Evolutionary conservation across 2,329 filamentous ascomycete species (phyloP), one percentile per base, ranked within the genome.

Genomic region (Teratosphaeria viscida): DNA sequence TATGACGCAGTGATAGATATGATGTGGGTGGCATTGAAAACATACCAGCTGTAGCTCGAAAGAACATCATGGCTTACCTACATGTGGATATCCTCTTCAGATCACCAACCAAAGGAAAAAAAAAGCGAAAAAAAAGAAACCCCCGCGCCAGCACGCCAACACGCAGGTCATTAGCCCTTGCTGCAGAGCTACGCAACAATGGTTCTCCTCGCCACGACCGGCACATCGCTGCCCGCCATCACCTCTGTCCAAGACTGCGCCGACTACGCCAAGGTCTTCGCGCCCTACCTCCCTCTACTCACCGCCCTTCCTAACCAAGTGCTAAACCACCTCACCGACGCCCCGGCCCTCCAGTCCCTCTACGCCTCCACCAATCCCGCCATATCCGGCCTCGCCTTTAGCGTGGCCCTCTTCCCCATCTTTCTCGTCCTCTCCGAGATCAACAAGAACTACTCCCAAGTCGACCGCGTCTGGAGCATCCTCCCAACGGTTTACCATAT

Each of bases 381-480:
- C 52, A 80, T 96, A 32, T 85, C 84, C 0, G 88, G 84, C 2
- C 81, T 95, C 64, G 86, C 84, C 0, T 82, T 89, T 57, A 87
- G 89, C 2, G 67, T 95, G 19, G 79, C 85, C 49, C 73, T 95
- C n/a, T 85, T 85, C 1, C 81, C 81, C 5, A 69, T 94, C 32
- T 88, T 95, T 68, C 77, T 96, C 27, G 70, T 92, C 35, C 78
- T 85, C 5, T 89, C 91, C 0, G 92, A 97, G 74, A 75, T 90
- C 76, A 97, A 95, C 76, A 83, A 82, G 69, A 99, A 99, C 74
- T 96, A 92, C 74, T 96, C 92, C n/a, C 94, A 99, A 75, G 87
- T 99, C 52, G 94, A 99, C 74, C 85, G 94, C 55, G 77, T 87
- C 67, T 99, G 94, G 94, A 94, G 90, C 71, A 80, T 99, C 62